Percentiles rank a stretch among this genome's conserved stretches.
Evolutionary conservation across 352 stramenopile species (phyloP).

Genomic region (Phytophthora tentaculata): DNA sequence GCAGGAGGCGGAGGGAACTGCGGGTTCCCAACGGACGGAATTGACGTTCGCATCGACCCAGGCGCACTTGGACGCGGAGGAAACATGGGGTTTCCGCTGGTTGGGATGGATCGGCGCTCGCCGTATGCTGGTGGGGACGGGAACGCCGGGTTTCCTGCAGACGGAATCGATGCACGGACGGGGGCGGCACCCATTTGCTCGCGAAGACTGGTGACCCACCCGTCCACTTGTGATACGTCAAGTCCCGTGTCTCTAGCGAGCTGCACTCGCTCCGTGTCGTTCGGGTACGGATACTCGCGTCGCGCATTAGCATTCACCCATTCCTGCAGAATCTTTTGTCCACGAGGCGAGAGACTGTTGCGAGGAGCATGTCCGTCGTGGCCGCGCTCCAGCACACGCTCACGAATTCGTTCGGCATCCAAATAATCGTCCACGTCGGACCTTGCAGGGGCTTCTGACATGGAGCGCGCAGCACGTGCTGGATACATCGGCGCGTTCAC

Average conservation of each 20-base stretch:
- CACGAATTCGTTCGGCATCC: conserved; percentile 70
- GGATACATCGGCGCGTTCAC: conserved; percentile 40
- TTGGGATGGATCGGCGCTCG: conserved; percentile 68
- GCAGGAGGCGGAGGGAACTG: conserved; percentile 66
- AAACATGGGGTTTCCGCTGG: conserved; percentile 74
- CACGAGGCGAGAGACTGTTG: conserved; percentile 67
- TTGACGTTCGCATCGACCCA: conserved; percentile 48
- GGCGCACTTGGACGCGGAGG: conserved; percentile 49
- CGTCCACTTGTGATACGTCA: conserved; percentile 82
- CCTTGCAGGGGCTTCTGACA: conserved; percentile 64
- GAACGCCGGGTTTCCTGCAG: conserved; percentile 65
- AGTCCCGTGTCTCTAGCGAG: conserved; percentile 77
- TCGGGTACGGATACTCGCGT: conserved; percentile 69
- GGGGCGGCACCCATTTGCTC: conserved; percentile 51
- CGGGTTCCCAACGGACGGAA: conserved; percentile 54
- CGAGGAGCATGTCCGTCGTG: conserved; percentile 45
- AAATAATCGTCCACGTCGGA: conserved; percentile 71
- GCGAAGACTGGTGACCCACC: conserved; percentile 85
- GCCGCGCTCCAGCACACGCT: conserved; percentile 56
- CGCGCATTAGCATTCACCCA: conserved; percentile 72
- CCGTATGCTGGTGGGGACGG: conserved; percentile 58
- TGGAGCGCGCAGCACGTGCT: conserved; percentile 59
- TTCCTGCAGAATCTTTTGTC: conserved; percentile 80
- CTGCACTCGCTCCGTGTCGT: conserved; percentile 74
- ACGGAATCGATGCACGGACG: conserved; percentile 50